Evolutionary conservation across 1,284 basidiomycete genomes (phyloP), one percentile per base, ranked within the genome.

Genomic region (Boletus mariae): DNA sequence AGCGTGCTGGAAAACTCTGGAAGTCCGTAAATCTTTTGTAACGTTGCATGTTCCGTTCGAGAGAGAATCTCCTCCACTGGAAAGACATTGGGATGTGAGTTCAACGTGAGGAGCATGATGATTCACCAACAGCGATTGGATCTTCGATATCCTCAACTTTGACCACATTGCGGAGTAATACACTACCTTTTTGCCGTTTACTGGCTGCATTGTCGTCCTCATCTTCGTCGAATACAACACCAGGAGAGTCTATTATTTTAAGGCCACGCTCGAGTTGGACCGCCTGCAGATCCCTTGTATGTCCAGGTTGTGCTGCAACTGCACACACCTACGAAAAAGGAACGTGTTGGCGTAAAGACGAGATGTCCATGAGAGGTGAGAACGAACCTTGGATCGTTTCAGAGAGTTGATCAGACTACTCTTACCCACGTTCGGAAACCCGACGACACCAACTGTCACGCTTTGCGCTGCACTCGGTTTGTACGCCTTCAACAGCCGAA

Each of bases 351-450:
- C 63, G 68, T 5, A 65, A 51, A 38, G 13, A 35, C 20, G 20
- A 38, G n/a, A 37, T 5, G 13, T 12, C n/a, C 32, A 40, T 2
- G 3, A 47, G 10, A 73, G 75, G 23, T 52, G 10, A n/a, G 6
- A 7, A 11, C 71, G 56, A 17, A 92, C 93, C 72, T 94, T 91
- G 53, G 84, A 85, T 42, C 95, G 77, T 72, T 97, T 96, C 51
- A 99, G 75, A 49, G 92, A 92, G 72, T 99, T 99, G 75, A 99
- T 98, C 54, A 99, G 69, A 61, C 87, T 92, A 54, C 91, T 94
- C 75, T 99, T 99, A 10, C 96, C 96, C 51, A 98, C 96, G 71
- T 99, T 99, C 4, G 96, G 96, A 66, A 95, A 96, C 1, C 96
- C 96, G 31, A 98, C 92, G 23, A 98, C 89, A 15, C 96, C 96